Base-by-base conservation (phyloP, 2,329 filamentous ascomycete species). In the Fusarium pseudocircinatum region DNA sequence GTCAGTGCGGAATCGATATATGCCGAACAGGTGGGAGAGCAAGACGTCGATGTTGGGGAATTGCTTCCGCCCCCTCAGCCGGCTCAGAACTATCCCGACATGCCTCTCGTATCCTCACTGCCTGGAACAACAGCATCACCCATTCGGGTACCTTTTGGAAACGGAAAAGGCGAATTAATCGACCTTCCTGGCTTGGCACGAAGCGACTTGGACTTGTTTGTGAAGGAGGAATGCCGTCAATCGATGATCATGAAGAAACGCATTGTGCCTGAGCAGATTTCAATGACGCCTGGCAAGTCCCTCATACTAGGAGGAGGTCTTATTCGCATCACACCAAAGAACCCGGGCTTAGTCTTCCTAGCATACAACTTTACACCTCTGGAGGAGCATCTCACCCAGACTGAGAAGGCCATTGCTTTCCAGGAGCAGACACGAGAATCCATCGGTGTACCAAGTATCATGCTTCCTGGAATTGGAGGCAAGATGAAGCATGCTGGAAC, bases 51-150 rank as follows among this genome's bases (percentile, higher is more conserved):
- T n/a, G 79, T 86, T 20, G 82, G 79, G 39, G 83, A 87, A 22
- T 87, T 97, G 37, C 88, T 98, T 0, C 96, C 96, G 1, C 95
- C 95, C 6, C 85, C 90, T 1, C 94, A 92, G 69, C 84, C 86
- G 8, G 94, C 95, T 77, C 90, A 89, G 6, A 87, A 92, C 57
- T 98, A 92, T 77, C 96, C 96, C 10, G 85, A 90, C 22, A 95
- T 98, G 88, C 96, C 96, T 3, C 83, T 97, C 16, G 93, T 97
- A 4, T 97, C 95, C 2, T 89, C 93, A 9, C 87, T 98, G 6
- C 94, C 96, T 0, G 96, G 97, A 15, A 99, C 96, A 1, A 99
- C 96, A 2, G 96, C 95, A 4, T 97, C 95, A 0, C 96, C 96
- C 0, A 98, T 99, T 75, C 92, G 96, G 34, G 90, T 98, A 24